Base-by-base conservation (phyloP, 2,329 filamentous ascomycete species). In the Arachnomyces sp. region DNA sequence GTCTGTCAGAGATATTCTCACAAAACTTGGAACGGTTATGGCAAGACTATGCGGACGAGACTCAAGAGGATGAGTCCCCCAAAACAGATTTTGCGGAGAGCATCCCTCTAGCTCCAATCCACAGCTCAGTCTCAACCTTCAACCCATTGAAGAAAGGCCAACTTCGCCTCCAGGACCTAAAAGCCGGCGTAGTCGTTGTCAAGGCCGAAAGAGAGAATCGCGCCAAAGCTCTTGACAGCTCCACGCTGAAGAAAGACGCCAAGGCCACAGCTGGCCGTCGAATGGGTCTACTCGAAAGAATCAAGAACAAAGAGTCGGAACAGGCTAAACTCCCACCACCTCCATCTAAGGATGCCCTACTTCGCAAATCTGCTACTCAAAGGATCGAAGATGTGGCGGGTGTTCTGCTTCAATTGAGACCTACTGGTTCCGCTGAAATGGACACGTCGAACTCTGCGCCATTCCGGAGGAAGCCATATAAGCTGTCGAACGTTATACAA, bases 201-300 rank as follows among this genome's bases (percentile, higher is more conserved):
- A 65, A 58, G 51, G 38, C 37, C 55, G 35, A 51, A 54, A 39
- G 44, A 44, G 12, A 46, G 55, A 28, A 43, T 37, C 15, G 40
- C 28, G 4, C 20, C 12, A 43, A 29, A 12, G 13, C 20, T 18
- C 15, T 40, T 3, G 47, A 52, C 15, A 38, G 31, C 28, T 13
- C 51, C 4, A 43, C 40, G 1, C 36, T 43, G 14, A 39, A 35
- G 4, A 56, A 55, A 52, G 59, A 45, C 35, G 52, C 44, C 34
- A 57, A 46, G 38, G 54, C 47, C 28, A 56, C 54, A 6, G 49
- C 39, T 17, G 55, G 56, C 31, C 64, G 65, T 13, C 59, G 62
- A 37, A 79, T 82, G 66, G 77, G 76, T 39, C 75, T 93, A 16
- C 71, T 92, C 42, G 84, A 89, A 58, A 81, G 84, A 36, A 76